Conservation (phyloP, 257 asterid genomes). For the Marsdenia floribunda region DNA sequence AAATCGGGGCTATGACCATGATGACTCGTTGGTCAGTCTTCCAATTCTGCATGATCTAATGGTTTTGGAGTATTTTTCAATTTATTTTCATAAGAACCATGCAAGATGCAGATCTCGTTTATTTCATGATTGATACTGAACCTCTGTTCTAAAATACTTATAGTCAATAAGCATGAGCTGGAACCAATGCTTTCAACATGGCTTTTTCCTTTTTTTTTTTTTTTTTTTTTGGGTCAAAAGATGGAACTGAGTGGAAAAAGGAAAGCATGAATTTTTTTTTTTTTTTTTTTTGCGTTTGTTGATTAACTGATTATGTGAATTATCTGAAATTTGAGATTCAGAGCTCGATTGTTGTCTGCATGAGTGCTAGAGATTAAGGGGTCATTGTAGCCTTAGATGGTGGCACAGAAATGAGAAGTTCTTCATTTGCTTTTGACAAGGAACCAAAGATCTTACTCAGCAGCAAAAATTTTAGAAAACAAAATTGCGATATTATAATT, state of each 20-base stretch:
- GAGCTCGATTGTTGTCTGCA: neutral
- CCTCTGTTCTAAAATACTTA: neutral
- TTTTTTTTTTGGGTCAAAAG: no score
- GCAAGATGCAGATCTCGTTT: neutral
- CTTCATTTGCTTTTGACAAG: neutral
- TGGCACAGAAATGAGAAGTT: neutral
- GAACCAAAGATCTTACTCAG: neutral
- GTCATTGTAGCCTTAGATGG: neutral
- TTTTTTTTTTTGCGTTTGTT: neutral
- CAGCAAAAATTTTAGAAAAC: no score
- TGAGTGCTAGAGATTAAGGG: neutral
- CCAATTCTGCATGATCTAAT: constrained; percentile 15
- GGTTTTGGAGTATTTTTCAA: constrained; percentile 3
- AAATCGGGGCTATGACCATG: constrained; percentile 22
- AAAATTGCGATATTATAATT: no score
- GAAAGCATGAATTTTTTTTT: neutral
- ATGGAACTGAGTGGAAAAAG: neutral
- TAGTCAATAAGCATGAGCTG: neutral
- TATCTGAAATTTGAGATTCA: neutral
- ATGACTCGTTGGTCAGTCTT: constrained; percentile 60
- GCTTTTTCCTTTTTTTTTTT: no score
- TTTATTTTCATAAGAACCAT: neutral
- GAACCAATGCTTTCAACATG: neutral
- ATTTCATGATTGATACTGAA: neutral
- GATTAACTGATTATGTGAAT: neutral